phyloP scores from a whole-genome alignment of 1,139 yeast species.

The Yamadazyma atlantica region DNA sequence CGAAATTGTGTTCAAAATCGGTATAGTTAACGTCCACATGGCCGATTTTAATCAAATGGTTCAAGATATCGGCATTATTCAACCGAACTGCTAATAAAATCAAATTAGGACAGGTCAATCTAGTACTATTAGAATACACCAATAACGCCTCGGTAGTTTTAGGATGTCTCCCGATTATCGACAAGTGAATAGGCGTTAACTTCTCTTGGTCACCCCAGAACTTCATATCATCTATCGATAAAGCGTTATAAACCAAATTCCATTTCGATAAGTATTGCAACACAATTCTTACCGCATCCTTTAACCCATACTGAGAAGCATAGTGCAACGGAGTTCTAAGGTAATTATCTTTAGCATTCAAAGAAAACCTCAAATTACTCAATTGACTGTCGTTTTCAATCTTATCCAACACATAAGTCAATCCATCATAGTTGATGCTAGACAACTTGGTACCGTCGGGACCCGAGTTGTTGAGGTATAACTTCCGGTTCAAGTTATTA shows the following conservation, averaged over 20 bases:
- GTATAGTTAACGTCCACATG: conserved; percentile 66
- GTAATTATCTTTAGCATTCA: conserved; percentile 71
- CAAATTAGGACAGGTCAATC: conserved; percentile 48
- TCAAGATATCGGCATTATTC: conserved; percentile 57
- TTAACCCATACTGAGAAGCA: conserved; percentile 84
- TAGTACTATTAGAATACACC: conserved; percentile 37
- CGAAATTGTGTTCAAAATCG: conserved; percentile 60
- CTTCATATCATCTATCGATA: conserved; percentile 57
- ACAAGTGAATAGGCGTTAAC: conserved; percentile 78
- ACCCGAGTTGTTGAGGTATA: conserved; percentile 43
- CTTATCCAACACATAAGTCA: conserved; percentile 20
- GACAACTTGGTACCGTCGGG: conserved; percentile 56
- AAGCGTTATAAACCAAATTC: conserved; percentile 33
- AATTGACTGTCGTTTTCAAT: conserved; percentile 39
- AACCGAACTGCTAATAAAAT: conserved; percentile 71
- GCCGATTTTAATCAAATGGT: conserved; percentile 52
- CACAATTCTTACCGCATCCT: conserved; percentile 57
- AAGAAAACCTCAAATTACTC: conserved; percentile 40
- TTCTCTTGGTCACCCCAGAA: conserved; percentile 85
- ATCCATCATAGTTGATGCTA: conserved; percentile 23
- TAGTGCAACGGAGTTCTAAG: conserved; percentile 87
- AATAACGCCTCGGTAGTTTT: conserved; percentile 66
- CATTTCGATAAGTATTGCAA: conserved; percentile 42
- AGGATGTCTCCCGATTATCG: conserved; percentile 84
- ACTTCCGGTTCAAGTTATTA: conserved; percentile 25